These are phyloP conservation scores for Fraxinus paxiana DNA, from an alignment of 305 asterid genomes.

Conservation along the genomic window DNA sequence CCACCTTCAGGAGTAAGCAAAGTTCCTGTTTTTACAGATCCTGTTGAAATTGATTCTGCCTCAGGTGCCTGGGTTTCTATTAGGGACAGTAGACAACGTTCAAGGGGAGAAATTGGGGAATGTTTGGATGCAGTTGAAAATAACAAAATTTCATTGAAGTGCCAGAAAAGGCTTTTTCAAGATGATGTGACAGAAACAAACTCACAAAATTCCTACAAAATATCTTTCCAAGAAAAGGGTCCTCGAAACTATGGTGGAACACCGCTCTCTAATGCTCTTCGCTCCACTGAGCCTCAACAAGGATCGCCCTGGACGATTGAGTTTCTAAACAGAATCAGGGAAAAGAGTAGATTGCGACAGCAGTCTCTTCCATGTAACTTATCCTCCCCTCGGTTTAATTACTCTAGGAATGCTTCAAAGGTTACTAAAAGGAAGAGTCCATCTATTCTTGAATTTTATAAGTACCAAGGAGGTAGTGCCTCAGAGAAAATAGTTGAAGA, in stretches of 20 bases:
- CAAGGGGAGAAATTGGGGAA: slow-evolving; percentile 33
- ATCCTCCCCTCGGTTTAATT: slow-evolving; percentile 48
- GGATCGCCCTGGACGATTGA: slow-evolving; percentile 93
- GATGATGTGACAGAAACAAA: slow-evolving; percentile 32
- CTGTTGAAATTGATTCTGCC: slow-evolving; percentile 42
- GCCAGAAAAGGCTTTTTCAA: slow-evolving; percentile 34
- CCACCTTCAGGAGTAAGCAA: slow-evolving; percentile 38
- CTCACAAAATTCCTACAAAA: slow-evolving; percentile 32
- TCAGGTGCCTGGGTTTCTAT: slow-evolving; percentile 43
- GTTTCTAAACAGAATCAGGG: slow-evolving; percentile 83
- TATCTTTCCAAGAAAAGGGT: slow-evolving; percentile 36
- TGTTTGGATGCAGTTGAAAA: slow-evolving; percentile 36
- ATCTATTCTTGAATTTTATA: slow-evolving; percentile 69
- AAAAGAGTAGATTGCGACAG: slow-evolving; percentile 69
- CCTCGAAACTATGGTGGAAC: slow-evolving; percentile 43
- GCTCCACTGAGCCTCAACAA: slow-evolving; percentile 45
- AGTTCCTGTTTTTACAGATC: slow-evolving; percentile 37
- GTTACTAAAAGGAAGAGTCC: slow-evolving; percentile 74
- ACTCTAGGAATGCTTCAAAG: slow-evolving; percentile 45
- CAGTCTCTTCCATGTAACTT: slow-evolving; percentile 52
- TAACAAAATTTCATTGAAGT: slow-evolving; percentile 26
- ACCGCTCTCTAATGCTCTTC: slow-evolving; percentile 69
- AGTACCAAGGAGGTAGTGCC: slow-evolving; percentile 56
- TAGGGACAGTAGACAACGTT: slow-evolving; percentile 34
- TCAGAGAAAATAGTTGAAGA: slow-evolving; percentile 43